Percentiles rank a stretch among this genome's conserved stretches.
These are phyloP conservation scores for Orbilia ellipsospora DNA, from an alignment of 2,329 filamentous ascomycete species.

Conservation along the genomic window DNA sequence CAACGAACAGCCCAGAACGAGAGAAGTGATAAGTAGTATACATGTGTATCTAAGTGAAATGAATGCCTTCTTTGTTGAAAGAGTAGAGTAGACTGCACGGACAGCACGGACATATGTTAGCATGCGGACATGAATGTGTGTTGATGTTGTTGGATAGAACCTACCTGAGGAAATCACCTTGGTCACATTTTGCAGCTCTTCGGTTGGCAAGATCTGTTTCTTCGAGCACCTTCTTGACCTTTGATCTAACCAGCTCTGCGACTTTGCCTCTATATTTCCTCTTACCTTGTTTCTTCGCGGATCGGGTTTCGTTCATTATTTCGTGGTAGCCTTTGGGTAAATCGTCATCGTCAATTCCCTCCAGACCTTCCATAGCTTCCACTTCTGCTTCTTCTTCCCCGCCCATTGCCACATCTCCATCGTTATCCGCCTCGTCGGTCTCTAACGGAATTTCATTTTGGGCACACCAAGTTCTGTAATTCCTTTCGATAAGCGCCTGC, in stretches of 20 bases:
- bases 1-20: background rate
- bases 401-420: slow-evolving; percentile 51
- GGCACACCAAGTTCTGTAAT: slow-evolving; percentile 90
- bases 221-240: slow-evolving; percentile 84
- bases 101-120: slow-evolving; percentile 61
- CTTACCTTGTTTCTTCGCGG: slow-evolving; percentile 65
- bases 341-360: slow-evolving; percentile 66
- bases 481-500: slow-evolving; percentile 82
- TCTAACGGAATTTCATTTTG: slow-evolving; percentile 73
- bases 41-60: slow-evolving; percentile 69
- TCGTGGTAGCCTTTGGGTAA: slow-evolving; percentile 61
- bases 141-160: slow-evolving; percentile 27
- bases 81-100: slow-evolving; percentile 65
- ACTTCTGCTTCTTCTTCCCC: slow-evolving; percentile 57
- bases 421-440: slow-evolving; percentile 60
- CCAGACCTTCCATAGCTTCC: slow-evolving; percentile 68
- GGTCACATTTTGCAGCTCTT: slow-evolving; percentile 85
- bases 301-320: slow-evolving; percentile 64
- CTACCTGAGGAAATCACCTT: slow-evolving; percentile 81
- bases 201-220: slow-evolving; percentile 83
- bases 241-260: slow-evolving; percentile 82
- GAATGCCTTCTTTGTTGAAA: slow-evolving; percentile 92
- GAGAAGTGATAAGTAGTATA: slow-evolving; percentile 1
- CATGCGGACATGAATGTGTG: background rate
- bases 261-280: slow-evolving; percentile 78